Base-by-base conservation (phyloP, 345 rosid genomes). In the Melaleuca alternifolia region DNA sequence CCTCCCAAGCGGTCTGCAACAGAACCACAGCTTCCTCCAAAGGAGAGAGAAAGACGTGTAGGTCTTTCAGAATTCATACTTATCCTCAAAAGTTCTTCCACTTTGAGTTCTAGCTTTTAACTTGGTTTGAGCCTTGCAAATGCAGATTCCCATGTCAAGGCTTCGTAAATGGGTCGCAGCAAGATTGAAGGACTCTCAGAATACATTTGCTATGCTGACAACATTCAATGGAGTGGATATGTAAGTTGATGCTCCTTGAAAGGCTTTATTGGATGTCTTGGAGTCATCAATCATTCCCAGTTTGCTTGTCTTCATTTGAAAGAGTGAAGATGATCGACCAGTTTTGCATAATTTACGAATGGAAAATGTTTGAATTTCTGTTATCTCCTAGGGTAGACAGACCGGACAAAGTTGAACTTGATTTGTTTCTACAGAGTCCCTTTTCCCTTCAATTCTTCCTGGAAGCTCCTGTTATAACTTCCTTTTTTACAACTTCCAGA, bases 171-270 rank as follows among this genome's bases (percentile, higher is more conserved):
- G 99, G 81, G 99, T 98, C 57, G 99, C 99, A 12, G 93, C 94
- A 84, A 92, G 99, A 86, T 89, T 97, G 97, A 97, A 97, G 89
- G 99, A 97, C 87, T 96, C 99, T 57, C 99, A 97, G 82, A 98
- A 98, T 90, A 98, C 99, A 37, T 98, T 98, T 88, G 98, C 99
- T 1, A 37, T 98, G 96, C 88, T 98, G 91, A 96, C 99, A 50
- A 98, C 99, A 52, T 98, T 98, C 92, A 96, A 98, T 91, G 99
- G 96, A 93, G 97, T 98, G 85, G 99, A 98, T 89, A 98, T 98
- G 99, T 98, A 91, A 92, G 93, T 65, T 85, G 81, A 20, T 84
- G 56, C 50, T 28, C 85, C 88, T 50, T 44, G 0, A 71, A 37
- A 71, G 79, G 33, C 48, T 24, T 33, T 33, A 18, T 24, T 33